Conservation (phyloP, 129 eudicot genomes). For the Calendula officinalis region DNA sequence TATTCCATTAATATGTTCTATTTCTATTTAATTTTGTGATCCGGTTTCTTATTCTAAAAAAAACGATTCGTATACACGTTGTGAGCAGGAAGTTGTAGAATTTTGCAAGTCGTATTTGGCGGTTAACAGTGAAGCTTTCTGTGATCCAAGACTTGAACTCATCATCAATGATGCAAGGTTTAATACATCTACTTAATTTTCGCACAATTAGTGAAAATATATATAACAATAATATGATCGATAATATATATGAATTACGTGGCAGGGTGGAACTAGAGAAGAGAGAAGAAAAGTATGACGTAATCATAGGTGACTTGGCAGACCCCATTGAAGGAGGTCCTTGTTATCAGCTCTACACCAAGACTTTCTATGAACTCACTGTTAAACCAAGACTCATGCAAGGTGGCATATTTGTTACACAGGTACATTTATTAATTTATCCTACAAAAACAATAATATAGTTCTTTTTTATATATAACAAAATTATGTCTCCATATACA, state of each 20-base stretch:
- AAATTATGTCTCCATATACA: too few relatives aligned
- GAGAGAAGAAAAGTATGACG: conserved; percentile 74
- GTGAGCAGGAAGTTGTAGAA: conserved; percentile 48
- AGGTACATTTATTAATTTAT: conserved; percentile 39
- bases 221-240: background rate
- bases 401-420: conserved; percentile 89
- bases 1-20: background rate
- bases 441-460: conserved; percentile 1
- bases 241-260: background rate
- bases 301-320: conserved; percentile 92
- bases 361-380: conserved; percentile 74
- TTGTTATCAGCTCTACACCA: conserved; percentile 88
- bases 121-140: conserved; percentile 73
- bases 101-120: conserved; percentile 81
- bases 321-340: conserved; percentile 99
- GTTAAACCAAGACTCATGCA: conserved; percentile 77
- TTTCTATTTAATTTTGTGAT: background rate
- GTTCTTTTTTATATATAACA: background rate
- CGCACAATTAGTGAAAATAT: too few relatives aligned
- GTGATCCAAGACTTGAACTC: conserved; percentile 80
- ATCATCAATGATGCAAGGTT: conserved; percentile 72
- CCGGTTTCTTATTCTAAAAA: background rate
- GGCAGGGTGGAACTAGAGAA: conserved; percentile 69
- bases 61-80: background rate
- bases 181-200: background rate